Base-by-base conservation (phyloP, 208 protist species). In the Jaenimonas drosophilae region DNA sequence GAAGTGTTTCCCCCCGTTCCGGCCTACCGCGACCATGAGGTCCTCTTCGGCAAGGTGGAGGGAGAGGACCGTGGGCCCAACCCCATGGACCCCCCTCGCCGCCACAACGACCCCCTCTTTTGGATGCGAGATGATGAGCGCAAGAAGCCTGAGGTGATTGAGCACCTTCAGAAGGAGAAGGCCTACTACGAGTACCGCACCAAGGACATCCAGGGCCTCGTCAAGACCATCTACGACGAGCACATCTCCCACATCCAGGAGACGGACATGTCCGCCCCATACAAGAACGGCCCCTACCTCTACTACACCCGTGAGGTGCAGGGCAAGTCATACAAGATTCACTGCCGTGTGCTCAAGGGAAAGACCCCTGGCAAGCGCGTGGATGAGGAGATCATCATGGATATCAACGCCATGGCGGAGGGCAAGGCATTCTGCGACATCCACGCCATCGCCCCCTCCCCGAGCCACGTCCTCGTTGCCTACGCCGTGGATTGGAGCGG, bases 241-340 rank as follows among this genome's bases (percentile, higher is more conserved):
- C 75, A 91, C 59, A 76, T 91, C 31, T 79, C 76, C 30, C 81
- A 91, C 64, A 85, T 94, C 46, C 37, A 94, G 48, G 86, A 91
- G 50, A 88, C 76, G 12, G 74, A 86, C 57, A 76, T 74, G 57
- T 77, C 70, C 0, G 78, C 82, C 5, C 76, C 81, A 28, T 91
- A 86, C 53, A 16, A 53, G 12, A 24, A 91, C 52, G 76, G 70
- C 36, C 43, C 57, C 6, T 94, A 71, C 58, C 51, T 56, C 37
- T 94, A 94, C 70, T 94, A 91, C 70, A 88, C 62, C 4, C 80
- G 81, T 26, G 69, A 78, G 55, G 73, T 81, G 39, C 62, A 81
- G 49, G 86, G 86, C 5, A 63, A 82, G 56, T 86, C 79, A 29
- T 94, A 94, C 68, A 78, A 85, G 55, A 85, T 94, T 25, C 49